Percentiles rank a stretch among this genome's conserved stretches.
Conservation (phyloP, 1,284 basidiomycete species). For the Rhizoctonia solani region DNA sequence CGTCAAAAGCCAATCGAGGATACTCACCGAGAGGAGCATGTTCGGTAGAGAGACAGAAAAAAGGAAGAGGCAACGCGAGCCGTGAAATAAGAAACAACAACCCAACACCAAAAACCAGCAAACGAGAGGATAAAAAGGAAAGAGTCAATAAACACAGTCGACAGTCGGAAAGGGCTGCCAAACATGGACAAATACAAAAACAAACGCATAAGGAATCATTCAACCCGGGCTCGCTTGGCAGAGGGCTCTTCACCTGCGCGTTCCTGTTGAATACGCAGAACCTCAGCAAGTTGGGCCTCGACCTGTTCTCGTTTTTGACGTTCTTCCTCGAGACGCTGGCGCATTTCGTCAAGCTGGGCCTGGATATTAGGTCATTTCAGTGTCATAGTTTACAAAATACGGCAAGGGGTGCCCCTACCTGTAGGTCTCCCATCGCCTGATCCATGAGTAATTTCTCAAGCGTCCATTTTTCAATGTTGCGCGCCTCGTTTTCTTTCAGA, state of each 20-base stretch:
- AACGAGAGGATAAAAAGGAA: neutral
- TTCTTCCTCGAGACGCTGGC: conserved; percentile 74
- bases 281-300: conserved; percentile 27
- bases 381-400: neutral
- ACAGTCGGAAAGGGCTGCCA: neutral
- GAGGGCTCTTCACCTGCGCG: conserved; percentile 15
- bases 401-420: conserved; percentile 46
- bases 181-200: neutral
- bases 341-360: conserved; percentile 72
- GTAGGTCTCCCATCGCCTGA: conserved; percentile 82
- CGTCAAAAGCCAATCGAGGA: neutral
- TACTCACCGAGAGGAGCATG: neutral
- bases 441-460: conserved; percentile 90
- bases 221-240: conserved; percentile 22
- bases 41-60: no score
- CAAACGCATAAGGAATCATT: neutral
- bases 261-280: conserved; percentile 20
- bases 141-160: no score
- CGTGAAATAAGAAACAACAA: no score
- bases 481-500: conserved; percentile 86
- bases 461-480: conserved; percentile 94
- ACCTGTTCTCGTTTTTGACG: conserved; percentile 43
- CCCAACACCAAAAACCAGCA: neutral
- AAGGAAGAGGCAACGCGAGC: no score
- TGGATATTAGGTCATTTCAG: neutral